Percentiles rank a stretch among this genome's conserved stretches.
These are phyloP conservation scores for Suhomyces bolitotheri DNA, from an alignment of 1,139 yeast genomes.

Conservation along the genomic window DNA sequence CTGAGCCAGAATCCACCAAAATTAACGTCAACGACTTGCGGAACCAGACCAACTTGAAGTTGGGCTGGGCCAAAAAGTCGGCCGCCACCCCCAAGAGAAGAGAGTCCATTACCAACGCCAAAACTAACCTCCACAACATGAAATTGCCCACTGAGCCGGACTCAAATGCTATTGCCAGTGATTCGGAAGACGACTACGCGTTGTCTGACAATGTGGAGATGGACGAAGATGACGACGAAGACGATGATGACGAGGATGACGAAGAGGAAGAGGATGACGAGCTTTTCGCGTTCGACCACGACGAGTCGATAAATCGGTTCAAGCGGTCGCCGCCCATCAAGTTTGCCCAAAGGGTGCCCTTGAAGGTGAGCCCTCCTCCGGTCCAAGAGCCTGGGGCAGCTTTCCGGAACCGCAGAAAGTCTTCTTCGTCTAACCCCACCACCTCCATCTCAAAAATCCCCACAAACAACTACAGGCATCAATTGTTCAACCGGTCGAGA, in stretches of 20 bases:
- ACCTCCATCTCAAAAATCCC: slow-evolving; percentile 14
- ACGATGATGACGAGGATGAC: slow-evolving; percentile 23
- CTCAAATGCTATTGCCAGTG: slow-evolving; percentile 37
- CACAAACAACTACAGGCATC: slow-evolving; percentile 25
- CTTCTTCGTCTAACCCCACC: slow-evolving; percentile 26
- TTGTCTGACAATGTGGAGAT: slow-evolving; percentile 15
- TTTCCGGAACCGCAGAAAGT: slow-evolving; percentile 23
- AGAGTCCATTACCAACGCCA: slow-evolving; percentile 55
- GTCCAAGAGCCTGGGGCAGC: slow-evolving; percentile 22
- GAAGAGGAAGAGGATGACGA: slow-evolving; percentile 33
- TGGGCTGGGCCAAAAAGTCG: slow-evolving; percentile 48
- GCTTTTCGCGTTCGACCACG: slow-evolving; percentile 49
- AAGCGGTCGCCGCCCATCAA: slow-evolving; percentile 40
- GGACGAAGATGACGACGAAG: slow-evolving; percentile 20
- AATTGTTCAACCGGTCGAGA: slow-evolving; percentile 41
- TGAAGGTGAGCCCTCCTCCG: slow-evolving; percentile 46
- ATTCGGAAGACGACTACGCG: slow-evolving; percentile 42
- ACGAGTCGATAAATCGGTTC: slow-evolving; percentile 22
- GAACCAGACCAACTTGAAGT: slow-evolving; percentile 41
- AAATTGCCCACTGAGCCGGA: slow-evolving; percentile 43
- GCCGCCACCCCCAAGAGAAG: slow-evolving; percentile 32
- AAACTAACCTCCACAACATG: slow-evolving; percentile 46
- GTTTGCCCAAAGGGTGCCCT: slow-evolving; percentile 48
- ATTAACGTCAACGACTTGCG: slow-evolving; percentile 38
- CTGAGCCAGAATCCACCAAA: slow-evolving; percentile 8